Conservation (phyloP, 306 rosid genomes). For the Psophocarpus tetragonolobus region DNA sequence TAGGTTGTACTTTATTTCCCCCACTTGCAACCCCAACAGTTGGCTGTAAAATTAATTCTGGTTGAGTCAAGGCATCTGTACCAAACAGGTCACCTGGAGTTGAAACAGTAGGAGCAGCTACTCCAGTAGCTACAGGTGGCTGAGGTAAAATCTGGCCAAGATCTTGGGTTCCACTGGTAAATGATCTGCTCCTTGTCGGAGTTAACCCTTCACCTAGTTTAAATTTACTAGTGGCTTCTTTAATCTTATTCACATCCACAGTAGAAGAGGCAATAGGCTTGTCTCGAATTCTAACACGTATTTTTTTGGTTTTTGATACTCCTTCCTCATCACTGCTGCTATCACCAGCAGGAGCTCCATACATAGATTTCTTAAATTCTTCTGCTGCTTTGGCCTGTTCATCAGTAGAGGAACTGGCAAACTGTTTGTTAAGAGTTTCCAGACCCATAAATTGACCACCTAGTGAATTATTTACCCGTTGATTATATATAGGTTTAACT, state of each 20-base stretch:
- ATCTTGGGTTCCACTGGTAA: conserved; percentile 71
- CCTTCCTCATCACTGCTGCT: conserved; percentile 99
- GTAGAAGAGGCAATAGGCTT: conserved; percentile 70
- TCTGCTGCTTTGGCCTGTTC: conserved; percentile 96
- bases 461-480: conserved; percentile 52
- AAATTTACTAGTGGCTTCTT: conserved; percentile 92
- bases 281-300: conserved; percentile 86
- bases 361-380: conserved; percentile 95
- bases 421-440: conserved; percentile 62
- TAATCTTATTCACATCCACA: conserved; percentile 89
- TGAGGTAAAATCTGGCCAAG: conserved; percentile 63
- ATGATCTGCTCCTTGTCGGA: conserved; percentile 75
- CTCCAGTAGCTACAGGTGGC: conserved; percentile 51
- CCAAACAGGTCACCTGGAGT: conserved; percentile 73
- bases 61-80: conserved; percentile 51
- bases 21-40: conserved; percentile 43
- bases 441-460: conserved; percentile 66
- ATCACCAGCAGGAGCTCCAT: conserved; percentile 74
- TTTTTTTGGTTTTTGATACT: conserved; percentile 70
- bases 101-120: conserved; percentile 53
- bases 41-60: conserved; percentile 59
- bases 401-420: conserved; percentile 58
- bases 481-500: conserved; percentile 44
- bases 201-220: conserved; percentile 75
- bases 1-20: conserved; percentile 67